Conservation (phyloP, 441 rosid species). For the Pelargonium exstipulatum region DNA sequence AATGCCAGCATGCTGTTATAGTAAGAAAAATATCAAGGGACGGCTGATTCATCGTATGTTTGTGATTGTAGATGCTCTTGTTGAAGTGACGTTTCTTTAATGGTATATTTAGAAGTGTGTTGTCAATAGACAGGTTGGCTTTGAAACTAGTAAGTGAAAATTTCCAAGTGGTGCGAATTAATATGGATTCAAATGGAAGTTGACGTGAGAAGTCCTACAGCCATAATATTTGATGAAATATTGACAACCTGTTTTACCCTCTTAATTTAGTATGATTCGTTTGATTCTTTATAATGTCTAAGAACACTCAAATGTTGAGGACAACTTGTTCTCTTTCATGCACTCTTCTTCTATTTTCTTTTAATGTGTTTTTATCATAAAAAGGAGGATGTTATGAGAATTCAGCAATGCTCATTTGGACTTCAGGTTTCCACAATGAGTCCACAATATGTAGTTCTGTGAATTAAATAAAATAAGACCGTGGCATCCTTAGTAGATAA, state of each 20-base stretch:
- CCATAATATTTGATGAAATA: not conserved
- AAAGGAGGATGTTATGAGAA: not conserved
- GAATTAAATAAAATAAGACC: not conserved
- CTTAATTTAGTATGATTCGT: not conserved
- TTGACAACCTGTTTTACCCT: not conserved
- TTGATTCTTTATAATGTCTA: not conserved
- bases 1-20: not conserved
- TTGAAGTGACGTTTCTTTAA: not conserved
- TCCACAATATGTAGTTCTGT: not conserved
- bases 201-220: not conserved
- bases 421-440: not conserved
- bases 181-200: not conserved
- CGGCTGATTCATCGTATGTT: not conserved
- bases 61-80: not conserved
- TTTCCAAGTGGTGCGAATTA: not conserved
- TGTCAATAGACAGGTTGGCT: not conserved
- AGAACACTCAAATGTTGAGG: not conserved
- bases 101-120: not conserved
- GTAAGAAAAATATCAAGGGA: not conserved
- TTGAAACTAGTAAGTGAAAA: not conserved
- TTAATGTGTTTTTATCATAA: too few relatives aligned
- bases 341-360: too few relatives aligned
- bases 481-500: not conserved
- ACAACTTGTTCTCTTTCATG: too few relatives aligned
- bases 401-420: not conserved